A percentile compares a stretch with the other conserved stretches of the same genome.
Conservation (phyloP, 1,284 basidiomycete genomes). For the Puccinia polysora region DNA sequence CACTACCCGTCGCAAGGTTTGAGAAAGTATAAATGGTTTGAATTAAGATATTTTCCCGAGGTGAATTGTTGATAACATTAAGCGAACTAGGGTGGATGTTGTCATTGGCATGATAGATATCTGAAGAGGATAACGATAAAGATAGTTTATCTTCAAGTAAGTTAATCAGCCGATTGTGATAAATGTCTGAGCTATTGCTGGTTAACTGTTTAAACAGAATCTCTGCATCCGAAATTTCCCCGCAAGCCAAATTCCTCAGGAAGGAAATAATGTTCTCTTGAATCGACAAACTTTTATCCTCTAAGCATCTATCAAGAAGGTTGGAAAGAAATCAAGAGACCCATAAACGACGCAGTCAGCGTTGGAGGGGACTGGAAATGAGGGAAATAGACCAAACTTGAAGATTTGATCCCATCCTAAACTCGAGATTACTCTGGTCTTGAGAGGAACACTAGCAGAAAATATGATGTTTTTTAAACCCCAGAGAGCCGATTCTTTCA, state of each 20-base stretch:
- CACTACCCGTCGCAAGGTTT: conserved; percentile 35
- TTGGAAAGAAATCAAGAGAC: background rate
- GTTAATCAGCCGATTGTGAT: conserved; percentile 3
- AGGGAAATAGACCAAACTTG: conserved; percentile 37
- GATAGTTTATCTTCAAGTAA: conserved; percentile 28
- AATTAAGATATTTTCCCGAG: conserved; percentile 33
- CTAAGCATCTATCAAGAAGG: conserved; percentile 13
- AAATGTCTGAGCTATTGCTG: background rate
- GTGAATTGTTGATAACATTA: conserved; percentile 7
- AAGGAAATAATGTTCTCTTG: conserved; percentile 42
- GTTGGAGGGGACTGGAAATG: background rate
- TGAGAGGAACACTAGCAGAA: conserved; percentile 46
- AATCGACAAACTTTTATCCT: conserved; percentile 36
- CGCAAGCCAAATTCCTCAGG: conserved; percentile 37
- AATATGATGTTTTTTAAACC: conserved; percentile 47
- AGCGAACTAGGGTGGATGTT: background rate
- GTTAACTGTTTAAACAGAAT: conserved; percentile 32
- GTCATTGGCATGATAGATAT: background rate
- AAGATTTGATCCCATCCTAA: conserved; percentile 47
- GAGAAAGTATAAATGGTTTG: conserved; percentile 42
- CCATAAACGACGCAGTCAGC: background rate
- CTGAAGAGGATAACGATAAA: background rate
- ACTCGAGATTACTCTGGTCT: conserved; percentile 44
- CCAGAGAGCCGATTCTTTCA: conserved; percentile 45
- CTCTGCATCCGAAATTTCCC: conserved; percentile 34